Evolutionary conservation across 306 rosid genomes (phyloP), one percentile per base, ranked within the genome.

Genomic region (Inga oerstediana): DNA sequence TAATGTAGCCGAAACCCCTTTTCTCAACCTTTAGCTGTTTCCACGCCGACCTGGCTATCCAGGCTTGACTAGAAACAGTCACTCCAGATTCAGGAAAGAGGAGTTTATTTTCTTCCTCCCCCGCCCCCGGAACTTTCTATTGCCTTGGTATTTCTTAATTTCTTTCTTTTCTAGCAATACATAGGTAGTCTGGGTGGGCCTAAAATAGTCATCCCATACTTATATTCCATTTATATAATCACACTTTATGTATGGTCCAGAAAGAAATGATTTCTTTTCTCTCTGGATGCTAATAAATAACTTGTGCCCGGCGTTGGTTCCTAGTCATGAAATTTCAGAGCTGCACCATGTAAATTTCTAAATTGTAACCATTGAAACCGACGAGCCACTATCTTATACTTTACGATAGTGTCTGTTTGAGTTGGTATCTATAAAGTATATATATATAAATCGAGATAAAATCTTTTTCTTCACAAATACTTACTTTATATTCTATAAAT

Each of bases 1-100:
- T 27, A 62, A 62, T 59, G 1, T 59, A 22, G 10, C 8, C 30
- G 5, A 67, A 66, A 81, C 3, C 37, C 11, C 80, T 59, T 39
- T 24, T 76, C 41, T n/a, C 16, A 7, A 7, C 67, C 27, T 32
- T 41, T 0, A 19, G 74, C 74, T 20, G 74, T 64, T 65, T 22
- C 46, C 65, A 69, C 43, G 85, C 79, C 78, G 67, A 81, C 85
- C 85, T 35, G 79, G 72, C 87, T 46, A 2, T 76, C 79, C 77
- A 84, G 66, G 32, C 83, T 80, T 87, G 89, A 87, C 89, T 72
- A n/a, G 79, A 54, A 54, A 52, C 49, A 75, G 79, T 10, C 66
- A 1, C 79, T 2, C 62, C 16, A 4, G 22, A 2, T 10, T 39
- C 54, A 49, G 16, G 32, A 32, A 20, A 52, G 12, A 4, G 10